Conservation (phyloP, 495 filamentous ascomycete genomes). For the Annulohypoxylon bovei region DNA sequence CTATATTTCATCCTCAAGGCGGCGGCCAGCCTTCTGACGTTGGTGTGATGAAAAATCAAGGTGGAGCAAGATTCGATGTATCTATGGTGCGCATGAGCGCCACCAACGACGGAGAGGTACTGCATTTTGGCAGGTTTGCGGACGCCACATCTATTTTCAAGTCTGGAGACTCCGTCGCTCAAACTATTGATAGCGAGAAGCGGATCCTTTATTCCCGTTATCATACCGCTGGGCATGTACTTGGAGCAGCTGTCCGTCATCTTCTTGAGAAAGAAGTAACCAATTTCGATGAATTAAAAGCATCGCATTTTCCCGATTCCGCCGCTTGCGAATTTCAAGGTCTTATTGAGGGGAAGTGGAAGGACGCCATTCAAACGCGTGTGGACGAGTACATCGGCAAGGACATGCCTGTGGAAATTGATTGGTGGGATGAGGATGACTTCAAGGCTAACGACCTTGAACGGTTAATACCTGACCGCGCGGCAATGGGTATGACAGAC, state of each 20-base stretch:
- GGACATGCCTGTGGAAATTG: slow-evolving; percentile 64
- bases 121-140: slow-evolving; percentile 67
- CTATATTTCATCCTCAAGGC: slow-evolving; percentile 75
- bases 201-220: slow-evolving; percentile 66
- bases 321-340: slow-evolving; percentile 69
- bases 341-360: slow-evolving; percentile 67
- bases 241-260: slow-evolving; percentile 66
- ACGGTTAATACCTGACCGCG: slow-evolving; percentile 60
- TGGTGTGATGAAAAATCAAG: slow-evolving; percentile 57
- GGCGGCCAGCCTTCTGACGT: slow-evolving; percentile 72
- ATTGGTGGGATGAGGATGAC: slow-evolving; percentile 68
- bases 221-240: slow-evolving; percentile 72
- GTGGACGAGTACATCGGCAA: slow-evolving; percentile 62
- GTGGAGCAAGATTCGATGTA: slow-evolving; percentile 56
- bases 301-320: slow-evolving; percentile 69
- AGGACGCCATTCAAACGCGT: slow-evolving; percentile 63
- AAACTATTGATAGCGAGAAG: slow-evolving; percentile 63
- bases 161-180: slow-evolving; percentile 54
- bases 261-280: slow-evolving; percentile 60
- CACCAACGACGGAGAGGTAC: slow-evolving; percentile 57
- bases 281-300: slow-evolving; percentile 68
- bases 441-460: slow-evolving; percentile 56
- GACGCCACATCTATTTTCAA: slow-evolving; percentile 42
- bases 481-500: slow-evolving; percentile 51
- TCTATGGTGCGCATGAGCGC: slow-evolving; percentile 60